phyloP scores from a whole-genome alignment of 2,329 filamentous ascomycete species.

The Aspergillus quadricinctus region DNA sequence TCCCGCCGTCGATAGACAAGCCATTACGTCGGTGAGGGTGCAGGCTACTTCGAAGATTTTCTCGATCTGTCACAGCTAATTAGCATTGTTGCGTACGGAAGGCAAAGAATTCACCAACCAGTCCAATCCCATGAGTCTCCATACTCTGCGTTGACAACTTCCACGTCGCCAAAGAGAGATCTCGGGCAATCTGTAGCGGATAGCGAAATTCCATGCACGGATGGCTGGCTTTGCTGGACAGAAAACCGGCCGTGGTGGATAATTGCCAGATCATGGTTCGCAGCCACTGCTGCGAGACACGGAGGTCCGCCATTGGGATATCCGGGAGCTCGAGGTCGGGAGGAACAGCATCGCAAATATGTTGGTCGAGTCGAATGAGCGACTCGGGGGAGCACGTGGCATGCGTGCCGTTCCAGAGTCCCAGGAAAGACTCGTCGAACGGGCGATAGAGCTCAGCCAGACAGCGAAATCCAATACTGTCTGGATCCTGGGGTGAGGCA shows the following conservation, averaged over 20 bases:
- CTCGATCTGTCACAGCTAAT: constrained; percentile 54
- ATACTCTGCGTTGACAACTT: constrained; percentile 68
- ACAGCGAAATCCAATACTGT: constrained; percentile 54
- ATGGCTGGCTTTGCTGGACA: constrained; percentile 58
- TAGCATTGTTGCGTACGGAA: neutral
- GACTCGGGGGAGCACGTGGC: constrained; percentile 44
- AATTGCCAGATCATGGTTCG: constrained; percentile 69
- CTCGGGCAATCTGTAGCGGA: constrained; percentile 58
- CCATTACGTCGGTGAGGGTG: constrained; percentile 68
- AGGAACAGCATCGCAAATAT: constrained; percentile 51
- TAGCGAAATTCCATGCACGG: constrained; percentile 60
- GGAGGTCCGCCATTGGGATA: constrained; percentile 62
- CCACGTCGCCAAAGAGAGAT: constrained; percentile 62
- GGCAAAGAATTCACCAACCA: constrained; percentile 49
- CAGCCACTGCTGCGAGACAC: constrained; percentile 66
- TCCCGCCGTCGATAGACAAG: constrained; percentile 57
- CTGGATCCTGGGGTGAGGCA: constrained; percentile 50
- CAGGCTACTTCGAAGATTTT: constrained; percentile 75
- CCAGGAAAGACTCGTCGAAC: constrained; percentile 60
- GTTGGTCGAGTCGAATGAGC: constrained; percentile 46
- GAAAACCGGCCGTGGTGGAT: constrained; percentile 61
- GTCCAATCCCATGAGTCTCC: constrained; percentile 68
- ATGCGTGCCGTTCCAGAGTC: constrained; percentile 57
- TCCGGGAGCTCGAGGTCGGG: constrained; percentile 54
- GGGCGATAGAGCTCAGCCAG: constrained; percentile 59